Percentiles rank a stretch among this genome's conserved stretches.
Conservation (phyloP, 257 asterid species). For the Solanum appendiculatum region DNA sequence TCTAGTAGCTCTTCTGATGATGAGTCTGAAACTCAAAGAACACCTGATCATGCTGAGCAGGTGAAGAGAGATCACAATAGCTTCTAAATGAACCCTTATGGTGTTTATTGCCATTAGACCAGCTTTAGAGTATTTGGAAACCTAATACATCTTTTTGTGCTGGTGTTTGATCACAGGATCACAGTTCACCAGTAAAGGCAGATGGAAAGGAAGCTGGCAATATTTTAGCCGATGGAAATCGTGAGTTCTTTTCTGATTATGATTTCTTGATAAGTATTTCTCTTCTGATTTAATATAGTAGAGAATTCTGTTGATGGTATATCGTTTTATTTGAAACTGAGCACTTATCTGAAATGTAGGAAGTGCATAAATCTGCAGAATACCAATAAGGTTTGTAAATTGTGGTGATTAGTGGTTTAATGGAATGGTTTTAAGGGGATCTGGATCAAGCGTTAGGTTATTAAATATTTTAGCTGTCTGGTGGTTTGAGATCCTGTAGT, state of each 20-base stretch:
- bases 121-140: neutral
- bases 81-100: neutral
- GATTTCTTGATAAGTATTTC: neutral
- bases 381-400: neutral
- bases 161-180: constrained; percentile 27
- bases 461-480: neutral
- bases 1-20: constrained; percentile 23
- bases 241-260: constrained; percentile 30
- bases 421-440: neutral
- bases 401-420: neutral
- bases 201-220: constrained; percentile 22
- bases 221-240: constrained; percentile 30
- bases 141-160: neutral
- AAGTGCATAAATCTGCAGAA: neutral
- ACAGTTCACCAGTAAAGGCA: constrained; percentile 19
- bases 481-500: neutral
- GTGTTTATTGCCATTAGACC: neutral
- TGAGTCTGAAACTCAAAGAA: constrained; percentile 40
- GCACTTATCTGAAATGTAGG: neutral
- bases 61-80: constrained; percentile 14
- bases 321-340: neutral
- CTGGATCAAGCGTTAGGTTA: neutral
- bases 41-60: constrained; percentile 21
- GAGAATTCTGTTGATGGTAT: neutral
- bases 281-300: neutral